Evolutionary conservation across 1,139 yeast species (phyloP).

Genomic region (Candida sp.): DNA sequence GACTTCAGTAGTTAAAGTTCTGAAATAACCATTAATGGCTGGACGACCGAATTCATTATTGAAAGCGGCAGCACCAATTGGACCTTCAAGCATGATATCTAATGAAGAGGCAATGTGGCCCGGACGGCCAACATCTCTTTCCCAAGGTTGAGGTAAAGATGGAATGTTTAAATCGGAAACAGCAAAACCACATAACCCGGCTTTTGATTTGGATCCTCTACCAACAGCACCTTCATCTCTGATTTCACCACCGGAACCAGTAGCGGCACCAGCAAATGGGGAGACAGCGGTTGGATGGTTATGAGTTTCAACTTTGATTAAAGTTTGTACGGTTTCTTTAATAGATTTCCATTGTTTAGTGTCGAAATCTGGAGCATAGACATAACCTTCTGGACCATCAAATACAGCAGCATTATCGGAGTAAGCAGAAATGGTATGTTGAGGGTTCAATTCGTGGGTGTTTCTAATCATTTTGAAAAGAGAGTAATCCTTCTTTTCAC

Average conservation of each 20-base stretch:
- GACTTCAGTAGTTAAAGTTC: conserved; percentile 87
- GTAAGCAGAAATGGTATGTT: conserved; percentile 88
- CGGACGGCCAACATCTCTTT: conserved; percentile 81
- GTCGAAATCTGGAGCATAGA: conserved; percentile 72
- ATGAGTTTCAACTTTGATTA: conserved; percentile 97
- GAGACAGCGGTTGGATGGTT: conserved; percentile 99
- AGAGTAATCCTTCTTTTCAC: conserved; percentile 65
- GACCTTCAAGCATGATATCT: conserved; percentile 97
- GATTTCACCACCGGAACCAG: conserved; percentile 99
- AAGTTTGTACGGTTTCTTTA: conserved; percentile 79
- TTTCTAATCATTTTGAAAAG: conserved; percentile 95
- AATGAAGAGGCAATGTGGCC: conserved; percentile 88
- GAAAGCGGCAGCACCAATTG: conserved; percentile 97
- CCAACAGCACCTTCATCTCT: conserved; percentile 99
- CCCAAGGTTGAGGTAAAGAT: conserved; percentile 91
- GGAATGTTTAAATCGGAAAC: conserved; percentile 93
- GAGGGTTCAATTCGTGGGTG: conserved; percentile 80
- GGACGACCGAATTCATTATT: conserved; percentile 99
- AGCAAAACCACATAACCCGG: conserved; percentile 92
- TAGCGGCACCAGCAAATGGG: conserved; percentile 99
- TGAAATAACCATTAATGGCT: conserved; percentile 93
- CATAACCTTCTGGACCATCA: conserved; percentile 76
- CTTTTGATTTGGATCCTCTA: conserved; percentile 95
- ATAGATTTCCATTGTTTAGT: conserved; percentile 72
- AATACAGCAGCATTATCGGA: conserved; percentile 99